A percentile compares a stretch with the other conserved stretches of the same genome.
Evolutionary conservation across 2,329 filamentous ascomycete genomes (phyloP).

Genomic region (Penicillium sp.): DNA sequence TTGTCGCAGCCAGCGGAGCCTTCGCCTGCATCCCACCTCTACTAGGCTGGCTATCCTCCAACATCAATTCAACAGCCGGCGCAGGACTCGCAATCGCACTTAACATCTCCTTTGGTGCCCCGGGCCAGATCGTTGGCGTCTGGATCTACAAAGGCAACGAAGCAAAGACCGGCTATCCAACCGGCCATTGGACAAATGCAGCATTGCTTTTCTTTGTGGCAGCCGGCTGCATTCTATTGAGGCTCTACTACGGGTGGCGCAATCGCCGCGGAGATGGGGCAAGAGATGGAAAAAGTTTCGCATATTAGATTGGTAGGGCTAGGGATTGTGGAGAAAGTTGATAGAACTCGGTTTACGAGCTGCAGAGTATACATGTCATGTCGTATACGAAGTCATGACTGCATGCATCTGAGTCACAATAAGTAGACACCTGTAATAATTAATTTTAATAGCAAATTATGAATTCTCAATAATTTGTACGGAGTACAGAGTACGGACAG

Average conservation of each 20-base stretch:
- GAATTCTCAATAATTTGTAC: not conserved
- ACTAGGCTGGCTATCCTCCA: conserved; percentile 68
- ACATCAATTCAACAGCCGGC: conserved; percentile 63
- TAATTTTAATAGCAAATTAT: not conserved
- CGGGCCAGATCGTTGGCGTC: conserved; percentile 69
- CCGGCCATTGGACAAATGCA: conserved; percentile 67
- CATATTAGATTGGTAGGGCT: conserved; percentile 23
- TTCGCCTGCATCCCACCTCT: conserved; percentile 69
- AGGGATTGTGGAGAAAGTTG: not conserved
- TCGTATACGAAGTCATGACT: not conserved
- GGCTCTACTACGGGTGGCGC: conserved; percentile 55
- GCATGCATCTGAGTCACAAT: not conserved
- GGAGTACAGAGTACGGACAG: not conserved
- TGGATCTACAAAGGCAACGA: conserved; percentile 71
- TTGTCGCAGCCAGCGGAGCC: conserved; percentile 63
- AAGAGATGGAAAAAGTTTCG: conserved; percentile 23
- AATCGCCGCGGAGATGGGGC: conserved; percentile 33
- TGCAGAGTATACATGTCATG: not conserved
- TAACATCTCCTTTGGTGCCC: conserved; percentile 66
- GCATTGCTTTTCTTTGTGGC: conserved; percentile 59
- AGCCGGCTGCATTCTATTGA: conserved; percentile 53
- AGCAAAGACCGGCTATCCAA: conserved; percentile 61
- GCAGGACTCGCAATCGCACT: conserved; percentile 68
- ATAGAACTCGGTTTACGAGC: not conserved
- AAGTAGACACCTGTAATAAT: not conserved